Conservation (phyloP, 306 rosid species). For the Acacia crassicarpa region DNA sequence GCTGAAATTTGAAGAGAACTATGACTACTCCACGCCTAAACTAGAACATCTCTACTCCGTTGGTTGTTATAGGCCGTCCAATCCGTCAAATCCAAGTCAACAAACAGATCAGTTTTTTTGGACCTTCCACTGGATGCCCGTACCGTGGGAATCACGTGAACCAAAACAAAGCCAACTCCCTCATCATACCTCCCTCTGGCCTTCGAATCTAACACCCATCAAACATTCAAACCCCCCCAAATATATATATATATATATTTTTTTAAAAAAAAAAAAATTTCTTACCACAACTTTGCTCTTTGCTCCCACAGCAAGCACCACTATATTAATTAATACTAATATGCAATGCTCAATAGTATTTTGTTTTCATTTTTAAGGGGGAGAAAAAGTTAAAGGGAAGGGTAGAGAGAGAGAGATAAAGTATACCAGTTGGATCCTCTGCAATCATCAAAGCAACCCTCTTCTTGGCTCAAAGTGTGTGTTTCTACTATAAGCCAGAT, state of each 20-base stretch:
- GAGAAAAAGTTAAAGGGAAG: slow-evolving; percentile 9
- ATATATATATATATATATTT: accelerated
- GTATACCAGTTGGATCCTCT: slow-evolving; percentile 25
- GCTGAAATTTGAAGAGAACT: slow-evolving; percentile 21
- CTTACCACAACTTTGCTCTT: not conserved
- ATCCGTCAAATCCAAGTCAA: slow-evolving; percentile 51
- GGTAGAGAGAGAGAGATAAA: slow-evolving; percentile 27
- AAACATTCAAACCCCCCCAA: not conserved
- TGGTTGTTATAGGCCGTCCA: slow-evolving; percentile 49
- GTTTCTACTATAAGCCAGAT: slow-evolving; percentile 35
- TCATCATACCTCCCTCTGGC: slow-evolving; percentile 56
- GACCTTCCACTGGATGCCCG: slow-evolving; percentile 40
- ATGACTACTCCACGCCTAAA: slow-evolving; percentile 31
- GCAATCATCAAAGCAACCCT: slow-evolving; percentile 51
- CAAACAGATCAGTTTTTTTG: slow-evolving; percentile 56
- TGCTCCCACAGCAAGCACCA: slow-evolving; percentile 18
- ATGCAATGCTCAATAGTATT: slow-evolving; percentile 9
- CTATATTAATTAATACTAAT: not conserved
- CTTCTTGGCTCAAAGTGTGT: slow-evolving; percentile 37
- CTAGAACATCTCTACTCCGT: slow-evolving; percentile 34
- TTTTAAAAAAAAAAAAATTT: no score
- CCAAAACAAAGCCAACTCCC: slow-evolving; percentile 45
- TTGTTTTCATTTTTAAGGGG: slow-evolving; percentile 23
- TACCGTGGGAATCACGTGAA: slow-evolving; percentile 78
- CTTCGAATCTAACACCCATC: slow-evolving; percentile 37